Evolutionary conservation across 192 early-diverging fungal genomes (phyloP).

Genomic region (Rhizoclosmatium sp.): DNA sequence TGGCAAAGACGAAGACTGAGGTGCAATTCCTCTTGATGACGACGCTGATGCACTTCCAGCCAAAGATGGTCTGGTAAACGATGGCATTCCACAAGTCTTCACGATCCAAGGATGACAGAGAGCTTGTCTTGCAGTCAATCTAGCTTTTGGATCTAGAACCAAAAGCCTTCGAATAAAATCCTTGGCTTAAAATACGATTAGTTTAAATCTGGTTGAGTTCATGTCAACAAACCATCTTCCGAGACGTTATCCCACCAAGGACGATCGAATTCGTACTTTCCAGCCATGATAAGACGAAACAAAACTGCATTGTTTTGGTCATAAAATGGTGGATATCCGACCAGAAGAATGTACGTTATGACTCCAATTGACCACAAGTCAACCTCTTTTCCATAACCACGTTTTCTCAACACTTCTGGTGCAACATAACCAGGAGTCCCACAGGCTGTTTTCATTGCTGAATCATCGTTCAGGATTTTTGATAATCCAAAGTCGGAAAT

Average conservation of each 20-base stretch:
- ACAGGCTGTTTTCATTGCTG: constrained; percentile 56
- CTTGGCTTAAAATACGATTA: constrained; percentile 52
- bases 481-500: constrained; percentile 67
- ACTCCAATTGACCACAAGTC: constrained; percentile 95
- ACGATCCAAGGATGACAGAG: constrained; percentile 58
- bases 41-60: neutral
- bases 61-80: neutral
- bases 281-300: constrained; percentile 61
- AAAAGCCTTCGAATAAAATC: constrained; percentile 64
- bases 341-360: constrained; percentile 83
- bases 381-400: constrained; percentile 69
- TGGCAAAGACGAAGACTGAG: constrained; percentile 11
- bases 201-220: neutral
- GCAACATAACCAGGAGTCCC: constrained; percentile 67
- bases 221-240: constrained; percentile 45
- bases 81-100: constrained; percentile 41
- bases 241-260: constrained; percentile 80
- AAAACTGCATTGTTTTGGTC: constrained; percentile 58
- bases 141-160: constrained; percentile 59
- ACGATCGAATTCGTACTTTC: constrained; percentile 72
- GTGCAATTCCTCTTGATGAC: neutral
- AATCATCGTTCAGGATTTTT: constrained; percentile 56
- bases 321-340: constrained; percentile 83
- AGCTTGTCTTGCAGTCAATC: constrained; percentile 57
- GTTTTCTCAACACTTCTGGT: constrained; percentile 76